Evolutionary conservation across 495 filamentous ascomycete genomes (phyloP), one percentile per base, ranked within the genome.

Genomic region (Neurospora sublineolata): DNA sequence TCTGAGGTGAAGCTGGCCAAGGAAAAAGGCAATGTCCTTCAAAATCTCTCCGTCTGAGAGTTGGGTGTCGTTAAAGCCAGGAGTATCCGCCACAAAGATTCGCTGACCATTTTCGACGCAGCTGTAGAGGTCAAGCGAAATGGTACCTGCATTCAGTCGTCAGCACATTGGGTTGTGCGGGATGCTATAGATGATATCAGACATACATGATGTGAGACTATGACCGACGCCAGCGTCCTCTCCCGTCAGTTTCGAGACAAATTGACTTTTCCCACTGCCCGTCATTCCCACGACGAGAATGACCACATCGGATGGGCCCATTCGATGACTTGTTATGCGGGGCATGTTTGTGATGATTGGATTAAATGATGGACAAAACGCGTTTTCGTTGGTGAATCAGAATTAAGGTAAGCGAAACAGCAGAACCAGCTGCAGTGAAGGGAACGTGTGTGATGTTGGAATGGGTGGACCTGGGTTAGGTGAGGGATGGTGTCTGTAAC

Each of bases 21-120:
- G 77, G 9, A 77, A 72, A 3, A 74, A 71, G 0, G 82, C 77
- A 11, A 86, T 81, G 38, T 84, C 77, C 42, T 74, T 44, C 36
- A 87, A 74, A 8, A 86, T 75, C 37, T 84, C 77, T 1, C 71
- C 71, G 41, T 85, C 83, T 7, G 78, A 78, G 11, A 72, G 68
- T 23, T 70, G 70, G 0, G 82, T 84, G 72, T 86, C 84, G 67
- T 83, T 78, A 68, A 86, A 85, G 9, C 84, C 83, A 7, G 84
- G 82, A 3, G 82, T 84, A 74, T 86, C 84, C 37, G 84, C 69
- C 2, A 81, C 72, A 58, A 69, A 72, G 37, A 80, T 76, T 2
- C 64, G 70, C 18, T 70, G 72, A n/a, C 73, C 77, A 39, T 77
- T 40, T 39, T 74, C 64, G n/a, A 46, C 20, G 71, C 68, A 74